These are phyloP conservation scores for Singerocomus inundabilis DNA, from an alignment of 1,284 basidiomycete genomes.

Conservation along the genomic window DNA sequence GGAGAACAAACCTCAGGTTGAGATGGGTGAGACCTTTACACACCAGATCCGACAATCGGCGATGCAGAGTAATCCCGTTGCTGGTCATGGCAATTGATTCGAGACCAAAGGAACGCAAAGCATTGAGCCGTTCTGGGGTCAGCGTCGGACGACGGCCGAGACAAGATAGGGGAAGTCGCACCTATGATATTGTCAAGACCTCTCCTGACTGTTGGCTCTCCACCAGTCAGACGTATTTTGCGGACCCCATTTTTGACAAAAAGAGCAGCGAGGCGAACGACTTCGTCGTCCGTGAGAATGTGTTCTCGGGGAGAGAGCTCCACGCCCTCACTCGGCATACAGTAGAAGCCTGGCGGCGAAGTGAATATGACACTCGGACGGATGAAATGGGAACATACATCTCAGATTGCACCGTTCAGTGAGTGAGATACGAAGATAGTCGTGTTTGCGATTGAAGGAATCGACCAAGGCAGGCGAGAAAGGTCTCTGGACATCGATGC, in stretches of 20 bases:
- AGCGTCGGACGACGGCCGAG: conserved; percentile 15
- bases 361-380: background rate
- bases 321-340: conserved; percentile 84
- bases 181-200: conserved; percentile 75
- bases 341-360: conserved; percentile 69
- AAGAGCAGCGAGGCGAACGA: conserved; percentile 70
- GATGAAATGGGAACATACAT: conserved; percentile 47
- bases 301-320: conserved; percentile 69
- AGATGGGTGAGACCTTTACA: conserved; percentile 77
- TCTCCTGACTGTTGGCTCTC: conserved; percentile 84
- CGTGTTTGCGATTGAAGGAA: conserved; percentile 66
- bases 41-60: conserved; percentile 67
- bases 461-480: conserved; percentile 62
- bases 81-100: conserved; percentile 83
- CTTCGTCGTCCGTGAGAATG: conserved; percentile 74
- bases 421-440: conserved; percentile 83
- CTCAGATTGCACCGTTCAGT: conserved; percentile 87
- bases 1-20: conserved; percentile 63
- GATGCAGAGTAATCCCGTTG: conserved; percentile 77
- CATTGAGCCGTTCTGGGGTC: conserved; percentile 51
- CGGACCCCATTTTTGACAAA: conserved; percentile 83
- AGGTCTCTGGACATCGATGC: conserved; percentile 47
- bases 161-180: conserved; percentile 24
- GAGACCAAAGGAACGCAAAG: conserved; percentile 59
- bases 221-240: conserved; percentile 86